Base-by-base conservation (phyloP, 202 grass and related monocot species). In the Bolboschoenoplectus hybrid region DNA sequence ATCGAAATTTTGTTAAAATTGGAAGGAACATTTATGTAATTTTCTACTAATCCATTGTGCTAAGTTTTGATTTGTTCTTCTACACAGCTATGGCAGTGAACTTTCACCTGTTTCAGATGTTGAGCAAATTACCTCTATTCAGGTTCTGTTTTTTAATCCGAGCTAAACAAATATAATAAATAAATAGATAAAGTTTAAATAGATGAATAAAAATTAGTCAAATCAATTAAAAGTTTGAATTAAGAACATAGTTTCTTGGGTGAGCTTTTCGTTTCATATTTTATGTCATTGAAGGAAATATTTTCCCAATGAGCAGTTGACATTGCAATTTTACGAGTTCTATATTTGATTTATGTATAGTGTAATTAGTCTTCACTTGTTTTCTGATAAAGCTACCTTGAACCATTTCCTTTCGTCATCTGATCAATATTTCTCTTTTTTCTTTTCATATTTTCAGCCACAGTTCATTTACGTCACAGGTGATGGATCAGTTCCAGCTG, bases 401-500 rank as follows among this genome's bases (percentile, higher is more conserved):
- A 34, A 78, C 35, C 35, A 10, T 56, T 58, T 78, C 2, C 26
- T 13, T 38, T 58, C 34, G 10, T 40, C 14, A 57, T 57, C 74
- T 78, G 13, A 78, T 58, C n/a, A 34, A 47, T 10, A 72, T 56
- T 55, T 53, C 56, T 53, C 3, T 26, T 56, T 39, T 14, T 32
- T 40, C 2, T 16, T 82, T 85, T 12, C 19, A 10, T 12, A 35
- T 74, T 69, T 90, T 57, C 86, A 90, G 89, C 40, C 86, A 13
- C 80, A 88, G 34, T 90, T 87, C 41, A 87, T 82, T 85, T 90
- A 51, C 26, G 82, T 90, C 32, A 70, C 86, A 66, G 89, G 89
- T 74, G 89, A 90, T 85, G 89, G 89, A 84, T 85, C 89, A 47
- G 85, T 90, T 81, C 85, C 89, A 13, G 61, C 74, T 58, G 89